phyloP scores from a whole-genome alignment of 768 basidiomycete species.

The Kwoniella mangroviensis region DNA sequence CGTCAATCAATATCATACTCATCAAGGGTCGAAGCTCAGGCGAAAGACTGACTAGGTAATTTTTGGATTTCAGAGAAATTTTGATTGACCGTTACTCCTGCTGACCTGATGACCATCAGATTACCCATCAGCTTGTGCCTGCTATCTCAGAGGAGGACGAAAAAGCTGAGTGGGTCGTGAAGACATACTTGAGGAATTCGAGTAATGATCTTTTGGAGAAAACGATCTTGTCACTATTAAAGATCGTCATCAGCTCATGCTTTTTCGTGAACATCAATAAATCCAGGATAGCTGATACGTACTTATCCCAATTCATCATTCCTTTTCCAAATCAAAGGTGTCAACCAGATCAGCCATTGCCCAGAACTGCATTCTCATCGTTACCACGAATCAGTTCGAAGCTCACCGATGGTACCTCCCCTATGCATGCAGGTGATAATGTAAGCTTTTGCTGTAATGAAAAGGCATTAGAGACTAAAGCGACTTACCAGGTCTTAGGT shows the following conservation, averaged over 20 bases:
- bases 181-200: conserved; percentile 56
- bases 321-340: conserved; percentile 25
- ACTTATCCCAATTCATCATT: conserved; percentile 57
- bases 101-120: conserved; percentile 21
- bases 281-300: conserved; percentile 4
- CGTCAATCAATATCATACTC: too few relatives aligned
- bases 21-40: too few relatives aligned
- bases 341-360: not conserved
- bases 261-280: not conserved
- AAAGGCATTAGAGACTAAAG: not conserved
- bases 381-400: not conserved
- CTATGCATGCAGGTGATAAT: conserved; percentile 9
- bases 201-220: conserved; percentile 57
- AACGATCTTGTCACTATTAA: conserved; percentile 53
- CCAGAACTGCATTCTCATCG: not conserved
- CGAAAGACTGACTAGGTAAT: conserved; percentile 49
- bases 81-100: conserved; percentile 48
- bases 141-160: not conserved
- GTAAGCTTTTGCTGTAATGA: too few relatives aligned
- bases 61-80: conserved; percentile 56
- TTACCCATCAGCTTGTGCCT: conserved; percentile 1
- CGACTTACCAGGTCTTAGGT: conserved; percentile 51
- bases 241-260: conserved; percentile 5
- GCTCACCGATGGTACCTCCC: conserved; percentile 49
- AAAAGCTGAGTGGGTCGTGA: not conserved